Conservation (phyloP, 202 grass and related monocot species). For the Digitaria exilis region DNA sequence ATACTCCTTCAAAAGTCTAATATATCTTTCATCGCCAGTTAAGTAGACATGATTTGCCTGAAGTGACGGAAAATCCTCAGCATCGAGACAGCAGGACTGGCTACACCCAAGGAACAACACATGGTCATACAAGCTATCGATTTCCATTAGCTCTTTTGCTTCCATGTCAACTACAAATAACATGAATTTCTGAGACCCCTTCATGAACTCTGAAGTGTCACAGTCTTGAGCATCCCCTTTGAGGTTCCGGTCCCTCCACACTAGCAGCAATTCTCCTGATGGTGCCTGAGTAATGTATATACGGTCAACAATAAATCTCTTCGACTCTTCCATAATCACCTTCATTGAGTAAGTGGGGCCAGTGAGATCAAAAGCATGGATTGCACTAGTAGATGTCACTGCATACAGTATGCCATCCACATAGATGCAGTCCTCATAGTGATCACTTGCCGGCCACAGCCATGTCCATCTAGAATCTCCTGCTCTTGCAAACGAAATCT, state of each 20-base stretch:
- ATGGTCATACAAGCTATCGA: not conserved
- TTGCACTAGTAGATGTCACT: not conserved
- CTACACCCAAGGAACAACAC: not conserved
- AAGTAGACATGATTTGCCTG: not conserved
- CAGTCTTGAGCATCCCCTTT: not conserved
- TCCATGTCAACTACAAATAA: not conserved
- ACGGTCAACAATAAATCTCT: too few relatives aligned
- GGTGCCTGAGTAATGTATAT: not conserved
- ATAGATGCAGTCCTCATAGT: not conserved
- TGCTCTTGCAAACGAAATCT: slow-evolving; percentile 1
- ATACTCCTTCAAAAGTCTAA: not conserved
- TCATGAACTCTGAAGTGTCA: not conserved
- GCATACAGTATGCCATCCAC: not conserved
- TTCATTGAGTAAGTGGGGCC: not conserved
- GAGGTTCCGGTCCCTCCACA: not conserved
- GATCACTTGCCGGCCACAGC: not conserved
- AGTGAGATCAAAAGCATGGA: not conserved
- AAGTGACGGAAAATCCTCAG: not conserved
- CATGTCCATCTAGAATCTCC: slow-evolving; percentile 7
- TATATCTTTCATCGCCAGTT: not conserved
- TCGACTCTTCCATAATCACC: not conserved
- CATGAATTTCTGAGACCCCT: not conserved
- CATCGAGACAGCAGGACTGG: not conserved
- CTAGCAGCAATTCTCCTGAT: not conserved
- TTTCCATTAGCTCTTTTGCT: not conserved